phyloP scores from a whole-genome alignment of 441 rosid species.

The Dalechampia spathulata region DNA sequence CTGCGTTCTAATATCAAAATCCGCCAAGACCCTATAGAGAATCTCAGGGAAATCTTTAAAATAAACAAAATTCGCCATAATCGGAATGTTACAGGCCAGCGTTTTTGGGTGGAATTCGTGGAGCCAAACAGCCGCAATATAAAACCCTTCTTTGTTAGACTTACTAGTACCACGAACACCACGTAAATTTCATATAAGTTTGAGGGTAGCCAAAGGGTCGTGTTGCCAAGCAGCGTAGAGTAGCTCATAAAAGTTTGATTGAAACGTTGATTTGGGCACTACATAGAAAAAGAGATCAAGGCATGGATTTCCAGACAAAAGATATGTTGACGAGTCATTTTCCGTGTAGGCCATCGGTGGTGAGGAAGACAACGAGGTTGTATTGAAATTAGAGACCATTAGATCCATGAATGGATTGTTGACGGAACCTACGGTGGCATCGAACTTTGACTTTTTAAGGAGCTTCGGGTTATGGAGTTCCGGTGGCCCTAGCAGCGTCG shows the following conservation, averaged over 20 bases:
- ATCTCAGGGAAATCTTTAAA: conserved; percentile 24
- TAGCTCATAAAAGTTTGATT: background rate
- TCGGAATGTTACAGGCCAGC: conserved; percentile 12
- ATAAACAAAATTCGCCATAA: conserved; percentile 15
- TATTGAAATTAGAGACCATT: conserved; percentile 37
- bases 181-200: conserved; percentile 19
- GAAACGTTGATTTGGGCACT: conserved; percentile 14
- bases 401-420: conserved; percentile 32
- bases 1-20: conserved; percentile 10
- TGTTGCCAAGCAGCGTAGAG: conserved; percentile 14
- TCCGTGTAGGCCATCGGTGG: conserved; percentile 15
- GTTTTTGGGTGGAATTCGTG: conserved; percentile 21
- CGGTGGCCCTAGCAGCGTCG: conserved; percentile 40
- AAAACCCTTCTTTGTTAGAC: conserved; percentile 23
- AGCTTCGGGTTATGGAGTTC: conserved; percentile 21
- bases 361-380: background rate
- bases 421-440: background rate
- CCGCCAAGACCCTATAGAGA: conserved; percentile 18
- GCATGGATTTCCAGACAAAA: conserved; percentile 21
- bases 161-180: conserved; percentile 26
- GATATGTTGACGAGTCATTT: conserved; percentile 11
- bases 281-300: conserved; percentile 28
- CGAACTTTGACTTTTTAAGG: background rate
- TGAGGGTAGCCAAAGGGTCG: conserved; percentile 21
- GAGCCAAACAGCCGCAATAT: conserved; percentile 18